phyloP scores from a whole-genome alignment of 73 alveolate species.

The Breviolum minutum region DNA sequence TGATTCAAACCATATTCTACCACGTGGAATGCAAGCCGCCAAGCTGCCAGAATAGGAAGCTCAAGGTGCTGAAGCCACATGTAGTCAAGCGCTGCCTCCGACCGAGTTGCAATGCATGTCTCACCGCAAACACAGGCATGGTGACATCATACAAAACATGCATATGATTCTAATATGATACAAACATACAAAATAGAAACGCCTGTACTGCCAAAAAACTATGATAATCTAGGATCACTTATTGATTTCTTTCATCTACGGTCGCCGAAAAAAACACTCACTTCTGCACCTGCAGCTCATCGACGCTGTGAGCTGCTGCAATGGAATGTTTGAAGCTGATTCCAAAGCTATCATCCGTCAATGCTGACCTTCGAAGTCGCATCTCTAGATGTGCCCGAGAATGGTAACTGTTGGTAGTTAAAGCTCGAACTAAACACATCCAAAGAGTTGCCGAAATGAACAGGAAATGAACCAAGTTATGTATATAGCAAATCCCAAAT shows the following conservation, averaged over 20 bases:
- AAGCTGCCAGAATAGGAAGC: slow-evolving; percentile 14
- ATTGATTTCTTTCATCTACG: too few relatives aligned
- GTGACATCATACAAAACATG: too few relatives aligned
- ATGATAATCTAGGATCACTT: too few relatives aligned
- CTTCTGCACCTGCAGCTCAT: too few relatives aligned
- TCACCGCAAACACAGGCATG: not conserved
- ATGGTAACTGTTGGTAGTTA: too few relatives aligned
- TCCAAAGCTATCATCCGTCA: slow-evolving; percentile 82
- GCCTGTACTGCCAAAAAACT: too few relatives aligned
- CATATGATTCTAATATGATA: too few relatives aligned
- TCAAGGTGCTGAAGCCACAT: slow-evolving; percentile 76
- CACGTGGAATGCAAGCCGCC: not conserved
- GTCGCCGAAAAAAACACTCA: too few relatives aligned
- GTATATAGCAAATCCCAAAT: not conserved
- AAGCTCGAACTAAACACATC: not conserved
- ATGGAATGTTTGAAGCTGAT: slow-evolving; percentile 57
- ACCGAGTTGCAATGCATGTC: not conserved
- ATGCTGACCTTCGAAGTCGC: slow-evolving; percentile 40
- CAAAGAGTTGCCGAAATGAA: too few relatives aligned
- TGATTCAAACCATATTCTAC: not conserved
- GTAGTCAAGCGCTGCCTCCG: slow-evolving; percentile 52
- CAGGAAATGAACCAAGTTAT: too few relatives aligned
- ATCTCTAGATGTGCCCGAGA: too few relatives aligned
- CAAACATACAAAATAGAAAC: too few relatives aligned
- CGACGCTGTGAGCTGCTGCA: not conserved